phyloP scores from a whole-genome alignment of 441 rosid species.

The Pelargonium cotyledonis region DNA sequence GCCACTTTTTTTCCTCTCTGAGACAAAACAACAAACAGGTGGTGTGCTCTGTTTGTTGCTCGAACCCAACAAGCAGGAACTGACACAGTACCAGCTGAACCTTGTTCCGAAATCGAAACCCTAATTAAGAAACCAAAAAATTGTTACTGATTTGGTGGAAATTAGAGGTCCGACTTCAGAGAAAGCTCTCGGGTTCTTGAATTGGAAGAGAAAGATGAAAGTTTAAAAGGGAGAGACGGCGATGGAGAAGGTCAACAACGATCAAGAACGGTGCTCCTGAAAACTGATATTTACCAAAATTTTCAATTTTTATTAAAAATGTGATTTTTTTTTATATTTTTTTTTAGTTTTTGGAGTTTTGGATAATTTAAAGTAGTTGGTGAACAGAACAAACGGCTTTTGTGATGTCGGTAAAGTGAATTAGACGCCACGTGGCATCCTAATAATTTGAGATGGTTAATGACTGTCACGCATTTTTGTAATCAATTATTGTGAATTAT shows the following conservation, averaged over 20 bases:
- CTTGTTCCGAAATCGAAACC: neutral
- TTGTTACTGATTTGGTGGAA: neutral
- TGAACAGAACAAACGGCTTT: neutral
- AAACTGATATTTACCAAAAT: neutral
- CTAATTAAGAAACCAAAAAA: neutral
- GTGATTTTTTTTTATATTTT: neutral
- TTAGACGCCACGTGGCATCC: neutral
- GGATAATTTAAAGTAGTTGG: neutral
- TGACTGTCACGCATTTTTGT: too few relatives aligned
- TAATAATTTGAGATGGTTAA: too few relatives aligned
- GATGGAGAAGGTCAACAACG: slow-evolving; percentile 1
- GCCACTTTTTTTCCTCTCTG: neutral
- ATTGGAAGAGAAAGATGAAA: neutral
- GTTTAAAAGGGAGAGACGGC: neutral
- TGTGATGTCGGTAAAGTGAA: neutral
- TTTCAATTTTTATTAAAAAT: neutral
- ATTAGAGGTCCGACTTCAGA: neutral
- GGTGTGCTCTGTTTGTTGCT: neutral
- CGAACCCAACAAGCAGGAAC: neutral
- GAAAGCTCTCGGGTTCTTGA: neutral
- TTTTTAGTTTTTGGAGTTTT: neutral
- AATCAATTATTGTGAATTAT: too few relatives aligned
- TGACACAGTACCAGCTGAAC: neutral
- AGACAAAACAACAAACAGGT: neutral
- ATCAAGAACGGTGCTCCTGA: neutral